phyloP scores from a whole-genome alignment of 1,139 yeast genomes.

The Candida labiduridarum region DNA sequence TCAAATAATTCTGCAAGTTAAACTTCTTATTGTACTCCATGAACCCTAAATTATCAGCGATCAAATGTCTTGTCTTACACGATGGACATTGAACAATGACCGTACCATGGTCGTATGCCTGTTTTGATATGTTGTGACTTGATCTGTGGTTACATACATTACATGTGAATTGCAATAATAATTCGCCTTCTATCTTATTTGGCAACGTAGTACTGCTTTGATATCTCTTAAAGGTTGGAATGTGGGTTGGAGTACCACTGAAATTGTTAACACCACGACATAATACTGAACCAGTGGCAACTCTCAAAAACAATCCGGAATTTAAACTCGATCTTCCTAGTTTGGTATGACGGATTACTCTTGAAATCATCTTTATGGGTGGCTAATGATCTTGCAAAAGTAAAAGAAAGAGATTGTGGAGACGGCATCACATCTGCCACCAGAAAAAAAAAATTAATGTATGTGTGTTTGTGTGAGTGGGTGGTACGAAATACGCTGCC shows the following conservation, averaged over 20 bases:
- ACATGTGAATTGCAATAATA: constrained; percentile 91
- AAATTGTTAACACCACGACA: not conserved
- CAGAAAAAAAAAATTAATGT: constrained; percentile 1
- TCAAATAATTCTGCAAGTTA: constrained; percentile 79
- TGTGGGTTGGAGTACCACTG: not conserved
- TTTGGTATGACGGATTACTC: not conserved
- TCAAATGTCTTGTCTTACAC: constrained; percentile 83
- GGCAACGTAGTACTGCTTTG: constrained; percentile 1
- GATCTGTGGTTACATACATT: constrained; percentile 84
- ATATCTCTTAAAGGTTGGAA: not conserved
- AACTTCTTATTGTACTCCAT: constrained; percentile 68
- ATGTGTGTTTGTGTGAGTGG: no score
- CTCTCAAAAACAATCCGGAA: not conserved
- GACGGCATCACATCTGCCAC: not conserved
- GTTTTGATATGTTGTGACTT: constrained; percentile 85
- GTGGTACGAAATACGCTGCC: no score
- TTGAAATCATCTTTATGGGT: constrained; percentile 1
- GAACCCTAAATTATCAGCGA: constrained; percentile 88
- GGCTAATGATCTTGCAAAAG: not conserved
- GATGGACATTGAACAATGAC: constrained; percentile 92
- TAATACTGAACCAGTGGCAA: not conserved
- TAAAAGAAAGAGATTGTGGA: not conserved
- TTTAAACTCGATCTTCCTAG: not conserved
- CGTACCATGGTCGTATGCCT: constrained; percentile 85
- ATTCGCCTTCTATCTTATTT: constrained; percentile 16